Evolutionary conservation across 495 filamentous ascomycete species (phyloP), one percentile per base, ranked within the genome.

Genomic region (Sphaerosporella brunnea): DNA sequence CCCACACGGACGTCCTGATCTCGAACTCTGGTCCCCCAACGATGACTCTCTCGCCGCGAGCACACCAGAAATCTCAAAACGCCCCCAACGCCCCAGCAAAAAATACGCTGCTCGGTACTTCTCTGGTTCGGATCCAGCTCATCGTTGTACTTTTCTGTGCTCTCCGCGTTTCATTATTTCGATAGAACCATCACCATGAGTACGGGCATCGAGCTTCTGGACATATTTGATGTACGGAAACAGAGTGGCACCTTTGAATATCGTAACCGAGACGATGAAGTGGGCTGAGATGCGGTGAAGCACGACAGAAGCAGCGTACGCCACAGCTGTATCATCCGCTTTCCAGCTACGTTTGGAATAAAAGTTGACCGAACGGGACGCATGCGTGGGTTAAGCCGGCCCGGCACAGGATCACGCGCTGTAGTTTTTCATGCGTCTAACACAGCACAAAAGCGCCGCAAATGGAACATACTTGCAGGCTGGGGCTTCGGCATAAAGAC

Each of bases 221-320:
- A 59, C 51, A 49, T 58, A 59, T 13, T 48, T 59, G 37, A 59
- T 59, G 28, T 59, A 59, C 4, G 56, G 56, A 36, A 59, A 59
- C 34, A 54, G 15, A 7, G 56, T 59, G 24, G 56, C 56, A 36
- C 47, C 47, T 15, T 47, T 44, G 18, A 48, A 48, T 23, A 20
- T 38, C 3, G 28, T 38, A 48, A 48, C 3, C 45, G 28, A 5
- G 56, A 58, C 21, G 59, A 51, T 1, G 39, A 35, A n/a, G 47
- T 59, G 13, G 55, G 54, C n/a, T 51, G 48, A 16, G 55, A 59
- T 23, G 58, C 55, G 9, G 56, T 59, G 37, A 59, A 59, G 38
- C 56, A 59, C 18, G 56, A 59, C 16, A 59, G 55, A 5, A 59
- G 45, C 11, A 59, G 45, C 7, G 56, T 59, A 19, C 56, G 47